Conservation (phyloP, 169 alveolate species). For the Plasmodium adleri region DNA sequence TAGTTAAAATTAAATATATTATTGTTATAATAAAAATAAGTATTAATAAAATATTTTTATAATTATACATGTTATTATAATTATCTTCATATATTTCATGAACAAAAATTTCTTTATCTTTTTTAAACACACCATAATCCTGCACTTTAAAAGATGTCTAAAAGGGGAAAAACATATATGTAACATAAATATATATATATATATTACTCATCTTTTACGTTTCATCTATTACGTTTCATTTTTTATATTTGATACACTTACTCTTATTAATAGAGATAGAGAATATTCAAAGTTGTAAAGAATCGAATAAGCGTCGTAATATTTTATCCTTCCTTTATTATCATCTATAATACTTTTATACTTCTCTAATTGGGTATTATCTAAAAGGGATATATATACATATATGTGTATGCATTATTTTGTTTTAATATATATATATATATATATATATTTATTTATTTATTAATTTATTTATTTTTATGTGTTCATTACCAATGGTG, state of each 20-base stretch:
- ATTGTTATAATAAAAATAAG: constrained; percentile 13
- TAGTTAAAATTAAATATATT: constrained; percentile 15
- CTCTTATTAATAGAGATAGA: constrained; percentile 30
- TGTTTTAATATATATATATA: too few relatives aligned
- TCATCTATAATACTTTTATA: constrained; percentile 14
- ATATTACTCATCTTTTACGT: not conserved
- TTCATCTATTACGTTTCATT: constrained; percentile 4
- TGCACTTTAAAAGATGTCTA: constrained; percentile 22
- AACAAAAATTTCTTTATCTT: constrained; percentile 36
- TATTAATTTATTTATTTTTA: not conserved
- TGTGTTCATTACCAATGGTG: not conserved
- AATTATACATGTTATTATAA: constrained; percentile 3
- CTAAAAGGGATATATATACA: constrained; percentile 14
- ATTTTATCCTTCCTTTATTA: not conserved
- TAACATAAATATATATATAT: not conserved
- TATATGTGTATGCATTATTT: too few relatives aligned
- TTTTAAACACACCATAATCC: constrained; percentile 25
- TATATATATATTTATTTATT: not conserved
- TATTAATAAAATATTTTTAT: constrained; percentile 26
- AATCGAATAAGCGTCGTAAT: constrained; percentile 34
- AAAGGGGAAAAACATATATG: not conserved
- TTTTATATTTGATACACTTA: constrained; percentile 6
- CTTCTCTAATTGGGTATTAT: not conserved
- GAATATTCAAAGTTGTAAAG: constrained; percentile 47
- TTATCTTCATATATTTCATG: constrained; percentile 8